Percentiles rank a stretch among this genome's conserved stretches.
Evolutionary conservation across 306 rosid species (phyloP).

Genomic region (Acacia melanoxylon): DNA sequence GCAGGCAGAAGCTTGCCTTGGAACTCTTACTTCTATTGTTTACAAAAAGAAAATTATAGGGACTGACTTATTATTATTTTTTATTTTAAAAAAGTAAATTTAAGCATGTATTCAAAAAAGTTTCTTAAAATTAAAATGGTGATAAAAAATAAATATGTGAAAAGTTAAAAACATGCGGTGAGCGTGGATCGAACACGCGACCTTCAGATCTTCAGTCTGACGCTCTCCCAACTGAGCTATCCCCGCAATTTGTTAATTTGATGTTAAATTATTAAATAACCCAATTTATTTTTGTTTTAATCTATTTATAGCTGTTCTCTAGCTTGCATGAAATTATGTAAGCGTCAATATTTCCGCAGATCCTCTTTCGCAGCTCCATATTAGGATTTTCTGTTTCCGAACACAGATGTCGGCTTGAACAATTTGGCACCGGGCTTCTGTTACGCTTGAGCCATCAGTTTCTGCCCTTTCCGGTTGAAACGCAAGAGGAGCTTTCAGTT

Average conservation of each 20-base stretch:
- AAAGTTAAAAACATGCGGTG: background rate
- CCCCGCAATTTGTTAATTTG: background rate
- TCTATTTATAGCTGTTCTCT: background rate
- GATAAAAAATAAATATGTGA: too few species aligned
- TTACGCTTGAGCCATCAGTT: too few species aligned
- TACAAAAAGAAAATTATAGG: too few species aligned
- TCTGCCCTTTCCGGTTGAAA: background rate
- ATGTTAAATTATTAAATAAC: too few species aligned
- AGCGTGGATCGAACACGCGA: slow-evolving; percentile 22
- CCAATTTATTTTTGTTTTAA: too few species aligned
- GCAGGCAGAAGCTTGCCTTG: too few species aligned
- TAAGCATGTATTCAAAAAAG: too few species aligned
- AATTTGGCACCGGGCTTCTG: background rate
- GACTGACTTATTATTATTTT: too few species aligned
- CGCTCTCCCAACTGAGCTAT: slow-evolving; percentile 25
- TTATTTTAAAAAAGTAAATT: too few species aligned
- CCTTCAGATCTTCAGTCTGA: slow-evolving; percentile 25
- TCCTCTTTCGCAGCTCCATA: background rate
- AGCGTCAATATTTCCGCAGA: background rate
- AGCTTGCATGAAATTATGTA: background rate
- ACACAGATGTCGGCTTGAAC: background rate
- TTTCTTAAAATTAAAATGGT: too few species aligned
- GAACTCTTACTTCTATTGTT: too few species aligned
- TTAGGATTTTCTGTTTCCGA: background rate
- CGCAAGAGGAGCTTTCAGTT: background rate